phyloP scores from a whole-genome alignment of 768 basidiomycete species.

The Lentinula edodes region DNA sequence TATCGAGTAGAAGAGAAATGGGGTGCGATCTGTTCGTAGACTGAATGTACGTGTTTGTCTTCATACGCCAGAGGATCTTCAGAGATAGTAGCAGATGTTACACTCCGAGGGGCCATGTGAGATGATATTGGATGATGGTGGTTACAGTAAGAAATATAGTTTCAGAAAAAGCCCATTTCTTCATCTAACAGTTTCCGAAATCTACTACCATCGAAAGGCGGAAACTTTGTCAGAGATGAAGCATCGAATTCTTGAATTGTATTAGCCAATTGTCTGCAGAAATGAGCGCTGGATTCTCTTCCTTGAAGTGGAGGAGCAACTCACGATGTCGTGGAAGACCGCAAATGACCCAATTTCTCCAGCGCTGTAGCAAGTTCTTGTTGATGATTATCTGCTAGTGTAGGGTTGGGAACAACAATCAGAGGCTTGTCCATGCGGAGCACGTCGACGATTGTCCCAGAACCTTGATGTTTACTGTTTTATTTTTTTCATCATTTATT shows the following conservation, averaged over 20 bases:
- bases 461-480: slow-evolving; percentile 44
- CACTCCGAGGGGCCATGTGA: slow-evolving; percentile 19
- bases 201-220: slow-evolving; percentile 58
- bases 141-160: not conserved
- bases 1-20: slow-evolving; percentile 91
- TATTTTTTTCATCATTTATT: not conserved
- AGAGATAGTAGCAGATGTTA: slow-evolving; percentile 35
- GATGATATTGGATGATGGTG: not conserved
- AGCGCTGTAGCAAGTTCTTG: slow-evolving; percentile 77
- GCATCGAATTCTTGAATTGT: slow-evolving; percentile 46
- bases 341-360: slow-evolving; percentile 50
- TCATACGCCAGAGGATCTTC: slow-evolving; percentile 60
- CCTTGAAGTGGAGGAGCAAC: slow-evolving; percentile 17
- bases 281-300: not conserved
- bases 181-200: slow-evolving; percentile 69
- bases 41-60: slow-evolving; percentile 66
- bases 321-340: slow-evolving; percentile 53
- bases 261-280: slow-evolving; percentile 43
- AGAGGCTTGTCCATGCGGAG: slow-evolving; percentile 69
- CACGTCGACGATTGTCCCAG: slow-evolving; percentile 91
- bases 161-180: slow-evolving; percentile 66
- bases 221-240: slow-evolving; percentile 49
- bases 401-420: slow-evolving; percentile 86
- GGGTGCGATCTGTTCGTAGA: slow-evolving; percentile 81
- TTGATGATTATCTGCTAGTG: slow-evolving; percentile 91